Base-by-base conservation (phyloP, 352 stramenopile species). In the Phytopythium helicoides region DNA sequence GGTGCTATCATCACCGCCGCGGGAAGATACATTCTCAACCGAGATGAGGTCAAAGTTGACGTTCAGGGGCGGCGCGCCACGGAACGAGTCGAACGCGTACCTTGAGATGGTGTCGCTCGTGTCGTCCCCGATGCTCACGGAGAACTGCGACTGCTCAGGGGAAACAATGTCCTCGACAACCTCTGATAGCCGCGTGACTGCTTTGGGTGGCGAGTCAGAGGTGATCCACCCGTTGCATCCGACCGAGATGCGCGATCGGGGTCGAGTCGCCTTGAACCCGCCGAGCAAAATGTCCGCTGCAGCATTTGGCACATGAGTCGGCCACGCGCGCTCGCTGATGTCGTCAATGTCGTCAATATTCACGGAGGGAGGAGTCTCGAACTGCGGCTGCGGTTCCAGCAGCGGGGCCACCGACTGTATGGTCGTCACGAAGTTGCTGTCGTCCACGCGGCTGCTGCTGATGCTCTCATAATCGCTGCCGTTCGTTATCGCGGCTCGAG, bases 171-270 rank as follows among this genome's bases (percentile, higher is more conserved):
- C 34, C 22, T 53, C 47, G 6, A 28, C 33, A 18, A 53, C 41
- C 33, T 53, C 47, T 15, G 47, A 53, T 19, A 53, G 47, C 47
- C 34, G 33, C 47, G 34, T 35, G 9, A 44, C 11, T 25, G 19
- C 18, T 19, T 44, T 41, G 33, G 47, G 47, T 3, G 22, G 25
- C 23, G 31, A 38, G 28, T 68, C 60, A 22, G 52, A 49, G 38
- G 64, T 47, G 22, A 63, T 38, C 55, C 55, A 68, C 33, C 64
- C 64, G 19, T 72, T 72, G 52, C 64, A 72, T 1, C 64, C 64
- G 19, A 72, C 64, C 18, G 64, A 72, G 6, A 72, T 53, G 14
- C 59, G 55, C 25, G 64, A 66, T 10, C 64, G 59, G 44, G 34
- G 48, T 47, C 64, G 40, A 8, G 60, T 62, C 33, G 21, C 47